These are phyloP conservation scores for Pilatotrama ljubarskyi DNA, from an alignment of 768 basidiomycete genomes.

Conservation along the genomic window DNA sequence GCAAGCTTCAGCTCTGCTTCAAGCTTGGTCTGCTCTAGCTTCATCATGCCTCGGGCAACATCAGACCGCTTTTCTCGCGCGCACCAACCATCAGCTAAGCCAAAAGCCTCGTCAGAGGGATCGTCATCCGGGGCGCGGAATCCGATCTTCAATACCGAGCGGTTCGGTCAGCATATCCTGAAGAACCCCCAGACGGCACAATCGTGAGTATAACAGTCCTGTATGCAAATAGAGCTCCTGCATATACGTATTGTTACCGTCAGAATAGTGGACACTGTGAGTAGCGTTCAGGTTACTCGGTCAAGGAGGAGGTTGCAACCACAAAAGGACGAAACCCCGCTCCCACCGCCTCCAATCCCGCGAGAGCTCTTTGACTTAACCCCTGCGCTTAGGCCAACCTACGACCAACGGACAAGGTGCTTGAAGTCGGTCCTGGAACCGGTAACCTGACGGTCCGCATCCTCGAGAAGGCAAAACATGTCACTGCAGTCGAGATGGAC, in stretches of 20 bases:
- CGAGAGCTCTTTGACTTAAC: too few relatives aligned
- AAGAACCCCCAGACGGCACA: conserved; percentile 92
- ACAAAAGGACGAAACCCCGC: too few relatives aligned
- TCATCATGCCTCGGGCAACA: conserved; percentile 76
- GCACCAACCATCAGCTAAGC: conserved; percentile 62
- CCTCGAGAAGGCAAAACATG: conserved; percentile 88
- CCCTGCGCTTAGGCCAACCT: conserved; percentile 74
- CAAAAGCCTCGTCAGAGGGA: conserved; percentile 46
- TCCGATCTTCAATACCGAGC: conserved; percentile 91
- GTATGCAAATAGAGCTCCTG: neutral
- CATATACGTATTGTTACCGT: neutral
- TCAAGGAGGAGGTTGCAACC: neutral
- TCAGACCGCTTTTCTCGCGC: conserved; percentile 69
- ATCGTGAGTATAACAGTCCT: conserved; percentile 52
- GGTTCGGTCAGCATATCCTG: conserved; percentile 97
- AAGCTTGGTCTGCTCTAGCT: neutral
- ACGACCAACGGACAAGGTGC: conserved; percentile 90
- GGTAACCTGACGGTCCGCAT: conserved; percentile 95
- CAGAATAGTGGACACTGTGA: conserved; percentile 66
- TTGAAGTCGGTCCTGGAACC: conserved; percentile 97
- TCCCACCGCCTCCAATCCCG: too few relatives aligned
- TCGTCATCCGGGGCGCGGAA: conserved; percentile 55
- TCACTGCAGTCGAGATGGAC: conserved; percentile 96
- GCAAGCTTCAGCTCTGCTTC: neutral
- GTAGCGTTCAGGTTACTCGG: neutral